Conservation (phyloP, 352 stramenopile species). For the Globisporangium barbulae region DNA sequence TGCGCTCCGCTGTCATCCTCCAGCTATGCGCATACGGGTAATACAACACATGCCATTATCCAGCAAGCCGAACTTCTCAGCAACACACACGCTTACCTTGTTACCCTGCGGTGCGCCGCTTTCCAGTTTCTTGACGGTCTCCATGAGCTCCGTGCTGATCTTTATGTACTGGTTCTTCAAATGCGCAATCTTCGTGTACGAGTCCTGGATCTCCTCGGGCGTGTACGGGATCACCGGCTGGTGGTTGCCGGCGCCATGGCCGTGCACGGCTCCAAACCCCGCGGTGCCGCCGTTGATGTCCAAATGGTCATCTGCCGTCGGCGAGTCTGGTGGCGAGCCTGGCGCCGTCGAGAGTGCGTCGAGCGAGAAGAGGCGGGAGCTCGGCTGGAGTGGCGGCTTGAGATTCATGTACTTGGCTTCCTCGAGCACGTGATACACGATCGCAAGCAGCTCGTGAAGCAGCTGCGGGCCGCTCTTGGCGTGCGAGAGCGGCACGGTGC, state of each 20-base stretch:
- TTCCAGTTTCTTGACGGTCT: constrained; percentile 51
- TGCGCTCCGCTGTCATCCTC: not conserved
- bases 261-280: constrained; percentile 23
- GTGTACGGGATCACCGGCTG: constrained; percentile 60
- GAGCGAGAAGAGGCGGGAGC: constrained; percentile 69
- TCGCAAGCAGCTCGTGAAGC: constrained; percentile 65
- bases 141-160: constrained; percentile 60
- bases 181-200: constrained; percentile 76
- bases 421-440: constrained; percentile 75
- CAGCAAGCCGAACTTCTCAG: not conserved
- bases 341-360: constrained; percentile 38
- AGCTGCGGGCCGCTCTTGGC: constrained; percentile 51
- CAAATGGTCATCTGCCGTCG: constrained; percentile 37
- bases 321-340: constrained; percentile 33
- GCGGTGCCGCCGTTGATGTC: constrained; percentile 50
- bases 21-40: not conserved
- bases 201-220: constrained; percentile 85
- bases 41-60: not conserved
- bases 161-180: constrained; percentile 82
- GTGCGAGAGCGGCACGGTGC: constrained; percentile 8
- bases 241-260: constrained; percentile 29
- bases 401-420: constrained; percentile 85
- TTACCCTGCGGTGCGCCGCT: constrained; percentile 11
- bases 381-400: constrained; percentile 76
- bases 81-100: constrained; percentile 9